Conservation (phyloP, 2,329 filamentous ascomycete species). For the Aspergillus neoniger region DNA sequence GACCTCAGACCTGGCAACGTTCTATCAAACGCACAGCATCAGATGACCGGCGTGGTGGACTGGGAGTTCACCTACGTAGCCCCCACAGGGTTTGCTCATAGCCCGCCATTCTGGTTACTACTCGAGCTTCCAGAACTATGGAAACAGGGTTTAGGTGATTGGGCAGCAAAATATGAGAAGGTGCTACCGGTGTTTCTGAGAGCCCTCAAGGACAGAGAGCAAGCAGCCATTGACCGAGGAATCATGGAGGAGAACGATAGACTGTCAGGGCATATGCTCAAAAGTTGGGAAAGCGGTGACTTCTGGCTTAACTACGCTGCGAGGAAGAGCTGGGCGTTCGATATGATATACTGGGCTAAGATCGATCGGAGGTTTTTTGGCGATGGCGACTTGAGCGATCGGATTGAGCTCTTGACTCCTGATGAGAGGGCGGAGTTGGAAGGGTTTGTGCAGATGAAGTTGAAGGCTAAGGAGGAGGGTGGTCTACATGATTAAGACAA, state of each 20-base stretch:
- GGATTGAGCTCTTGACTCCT: constrained; percentile 19
- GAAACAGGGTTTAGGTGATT: background rate
- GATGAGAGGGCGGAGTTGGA: constrained; percentile 16
- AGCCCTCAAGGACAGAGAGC: background rate
- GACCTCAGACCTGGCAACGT: constrained; percentile 31
- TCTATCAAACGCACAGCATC: constrained; percentile 23
- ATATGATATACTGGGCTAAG: constrained; percentile 27
- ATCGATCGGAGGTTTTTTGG: constrained; percentile 31
- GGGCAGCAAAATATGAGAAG: background rate
- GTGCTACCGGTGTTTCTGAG: background rate
- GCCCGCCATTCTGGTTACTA: constrained; percentile 13
- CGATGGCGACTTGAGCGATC: constrained; percentile 17
- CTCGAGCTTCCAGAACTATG: background rate
- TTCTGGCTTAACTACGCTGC: constrained; percentile 18
- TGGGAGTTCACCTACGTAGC: constrained; percentile 32
- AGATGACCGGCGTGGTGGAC: constrained; percentile 27
- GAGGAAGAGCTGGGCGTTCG: constrained; percentile 28
- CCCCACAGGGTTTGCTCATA: constrained; percentile 18
- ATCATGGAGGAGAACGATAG: background rate
- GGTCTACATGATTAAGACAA: background rate
- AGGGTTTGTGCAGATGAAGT: background rate
- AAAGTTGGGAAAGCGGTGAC: background rate
- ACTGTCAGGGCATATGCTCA: background rate
- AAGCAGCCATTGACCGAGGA: background rate
- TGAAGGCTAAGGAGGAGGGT: background rate